A percentile compares a stretch with the other conserved stretches of the same genome.
Conservation (phyloP, 164 flowering plant species). For the Cinnamomum chago region DNA sequence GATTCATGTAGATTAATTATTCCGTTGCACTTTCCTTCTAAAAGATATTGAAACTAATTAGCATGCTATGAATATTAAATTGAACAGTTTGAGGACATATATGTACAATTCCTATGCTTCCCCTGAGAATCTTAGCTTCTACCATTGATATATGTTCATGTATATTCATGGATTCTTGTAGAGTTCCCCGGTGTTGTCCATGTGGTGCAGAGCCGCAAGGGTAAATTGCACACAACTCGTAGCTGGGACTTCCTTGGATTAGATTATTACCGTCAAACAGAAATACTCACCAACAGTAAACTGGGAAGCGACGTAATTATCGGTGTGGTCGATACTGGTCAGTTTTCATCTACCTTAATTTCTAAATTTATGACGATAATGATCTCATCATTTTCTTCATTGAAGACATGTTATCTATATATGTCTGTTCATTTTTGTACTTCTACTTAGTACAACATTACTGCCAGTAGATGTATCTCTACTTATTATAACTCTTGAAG, state of each 20-base stretch:
- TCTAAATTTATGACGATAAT: background rate
- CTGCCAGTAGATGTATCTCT: no score
- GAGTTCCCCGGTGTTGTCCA: slow-evolving; percentile 40
- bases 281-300: slow-evolving; percentile 14
- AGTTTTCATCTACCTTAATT: background rate
- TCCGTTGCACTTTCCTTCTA: background rate
- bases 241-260: slow-evolving; percentile 58
- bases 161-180: slow-evolving; percentile 1
- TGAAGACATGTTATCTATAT: no score
- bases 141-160: background rate
- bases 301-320: slow-evolving; percentile 34
- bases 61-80: background rate
- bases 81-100: background rate
- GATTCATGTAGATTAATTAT: background rate
- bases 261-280: background rate
- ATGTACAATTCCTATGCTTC: background rate
- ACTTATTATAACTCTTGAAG: no score
- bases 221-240: slow-evolving; percentile 41
- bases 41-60: background rate
- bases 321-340: slow-evolving; percentile 37
- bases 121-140: background rate
- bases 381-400: no score
- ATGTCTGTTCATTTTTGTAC: no score
- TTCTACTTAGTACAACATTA: no score
- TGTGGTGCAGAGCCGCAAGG: slow-evolving; percentile 27